Percentiles rank a stretch among this genome's conserved stretches.
Evolutionary conservation across 2,329 filamentous ascomycete genomes (phyloP).

Genomic region (Aspergillus calidoustus): DNA sequence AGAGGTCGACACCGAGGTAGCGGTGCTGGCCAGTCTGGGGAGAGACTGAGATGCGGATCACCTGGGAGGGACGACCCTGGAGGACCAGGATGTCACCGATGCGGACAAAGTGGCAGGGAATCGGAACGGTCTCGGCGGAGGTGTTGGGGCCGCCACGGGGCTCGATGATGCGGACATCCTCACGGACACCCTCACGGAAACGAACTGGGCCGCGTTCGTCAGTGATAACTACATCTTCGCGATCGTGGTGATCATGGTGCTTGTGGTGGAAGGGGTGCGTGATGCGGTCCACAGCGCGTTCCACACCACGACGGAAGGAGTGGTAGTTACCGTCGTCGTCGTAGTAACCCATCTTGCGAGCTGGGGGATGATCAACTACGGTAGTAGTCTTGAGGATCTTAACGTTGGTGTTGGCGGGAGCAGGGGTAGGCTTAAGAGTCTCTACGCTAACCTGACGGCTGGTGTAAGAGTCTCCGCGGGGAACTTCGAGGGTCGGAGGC

Average conservation of each 20-base stretch:
- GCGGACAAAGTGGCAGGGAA: slow-evolving; percentile 99
- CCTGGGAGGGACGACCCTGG: slow-evolving; percentile 98
- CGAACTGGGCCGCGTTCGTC: slow-evolving; percentile 52
- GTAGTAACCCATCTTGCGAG: slow-evolving; percentile 77
- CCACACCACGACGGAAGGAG: slow-evolving; percentile 72
- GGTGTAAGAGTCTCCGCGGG: slow-evolving; percentile 42
- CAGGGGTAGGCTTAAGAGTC: slow-evolving; percentile 35
- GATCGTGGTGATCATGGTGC: slow-evolving; percentile 28
- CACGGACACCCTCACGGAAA: slow-evolving; percentile 48
- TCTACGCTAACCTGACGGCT: slow-evolving; percentile 36
- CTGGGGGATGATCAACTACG: slow-evolving; percentile 57
- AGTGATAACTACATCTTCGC: slow-evolving; percentile 47
- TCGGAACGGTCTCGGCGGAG: slow-evolving; percentile 85
- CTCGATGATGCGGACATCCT: slow-evolving; percentile 56
- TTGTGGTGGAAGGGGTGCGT: slow-evolving; percentile 64
- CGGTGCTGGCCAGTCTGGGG: slow-evolving; percentile 98
- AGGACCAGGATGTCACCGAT: slow-evolving; percentile 98
- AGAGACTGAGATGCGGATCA: slow-evolving; percentile 99
- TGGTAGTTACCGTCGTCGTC: slow-evolving; percentile 78
- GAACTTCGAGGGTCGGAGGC: slow-evolving; percentile 47
- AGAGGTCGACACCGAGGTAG: slow-evolving; percentile 99
- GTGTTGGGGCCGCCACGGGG: slow-evolving; percentile 52
- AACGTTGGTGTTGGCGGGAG: slow-evolving; percentile 50
- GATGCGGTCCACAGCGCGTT: slow-evolving; percentile 68
- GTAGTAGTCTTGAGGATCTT: slow-evolving; percentile 53